Base-by-base conservation (phyloP, 108 stramenopile genomes). In the Aurantiochytrium sp. region DNA sequence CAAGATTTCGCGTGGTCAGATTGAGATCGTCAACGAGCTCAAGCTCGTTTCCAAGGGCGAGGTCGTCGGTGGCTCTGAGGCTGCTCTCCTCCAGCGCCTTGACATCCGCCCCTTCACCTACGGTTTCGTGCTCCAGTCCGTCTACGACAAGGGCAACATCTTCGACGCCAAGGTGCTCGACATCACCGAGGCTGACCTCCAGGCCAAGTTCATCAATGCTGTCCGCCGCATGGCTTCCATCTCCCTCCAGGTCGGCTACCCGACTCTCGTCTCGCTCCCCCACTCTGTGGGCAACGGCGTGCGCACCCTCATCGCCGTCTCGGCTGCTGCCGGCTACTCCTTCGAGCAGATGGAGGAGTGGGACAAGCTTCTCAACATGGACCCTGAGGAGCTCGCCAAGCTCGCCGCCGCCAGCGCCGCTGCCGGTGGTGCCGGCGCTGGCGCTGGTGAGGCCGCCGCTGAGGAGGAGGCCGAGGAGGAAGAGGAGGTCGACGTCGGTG, bases 251-350 rank as follows among this genome's bases (percentile, higher is more conserved):
- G 72, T 97, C 53, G 96, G 97, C 87, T 96, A 93, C 93, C 97
- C 99, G 87, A 98, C 98, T 44, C 94, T 97, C 90, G 97, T 97
- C 19, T 96, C 96, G 87, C 95, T 97, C 76, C 97, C 98, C 25
- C 99, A 99, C 94, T 97, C 96, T 88, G 95, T 98, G 92, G 97
- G 96, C 92, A 98, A 98, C 92, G 99, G 98, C 88, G 98, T 97
- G 97, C 97, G 97, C 94, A 96, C 95, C 55, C 90, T 97, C 83
- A 91, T 99, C 53, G 95, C 97, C 44, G 92, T 98, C 29, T 97
- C 97, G 47, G 93, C 97, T 43, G 96, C 95, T 72, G 90, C 96
- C 73, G 96, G 96, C 59, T 96, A 92, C 73, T 98, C 96, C 95
- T 93, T 96, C 83, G 98, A 97, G 90, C 95, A 93, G 51, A 93